Evolutionary conservation across 495 filamentous ascomycete species (phyloP).

Genomic region (Glonium stellatum): DNA sequence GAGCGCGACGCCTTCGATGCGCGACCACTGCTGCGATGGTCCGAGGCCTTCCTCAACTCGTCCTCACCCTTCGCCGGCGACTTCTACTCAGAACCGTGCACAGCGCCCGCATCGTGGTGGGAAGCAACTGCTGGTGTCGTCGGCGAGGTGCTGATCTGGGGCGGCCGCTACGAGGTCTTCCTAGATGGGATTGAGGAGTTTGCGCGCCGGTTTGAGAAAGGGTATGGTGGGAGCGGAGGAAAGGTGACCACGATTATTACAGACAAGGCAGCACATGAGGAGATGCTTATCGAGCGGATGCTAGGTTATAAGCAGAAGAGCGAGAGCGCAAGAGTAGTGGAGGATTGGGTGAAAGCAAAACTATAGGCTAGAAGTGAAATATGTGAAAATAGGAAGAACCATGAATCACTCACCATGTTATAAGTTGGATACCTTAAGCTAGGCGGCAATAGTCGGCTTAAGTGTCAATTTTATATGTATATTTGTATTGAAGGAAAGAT

Average conservation of each 20-base stretch:
- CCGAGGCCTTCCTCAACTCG: slow-evolving; percentile 39
- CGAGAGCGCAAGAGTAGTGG: slow-evolving; percentile 22
- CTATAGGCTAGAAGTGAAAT: slow-evolving; percentile 2
- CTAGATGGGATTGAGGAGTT: slow-evolving; percentile 49
- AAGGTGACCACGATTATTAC: slow-evolving; percentile 18
- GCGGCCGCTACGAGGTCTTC: slow-evolving; percentile 51
- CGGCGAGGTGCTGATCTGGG: slow-evolving; percentile 45
- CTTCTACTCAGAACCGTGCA: slow-evolving; percentile 49
- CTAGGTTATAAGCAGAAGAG: slow-evolving; percentile 35
- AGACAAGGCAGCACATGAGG: slow-evolving; percentile 34
- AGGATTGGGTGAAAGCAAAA: slow-evolving; percentile 28
- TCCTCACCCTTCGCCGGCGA: slow-evolving; percentile 35
- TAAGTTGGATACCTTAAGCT: no score
- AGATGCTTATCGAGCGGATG: slow-evolving; percentile 35
- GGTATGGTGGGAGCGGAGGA: slow-evolving; percentile 23
- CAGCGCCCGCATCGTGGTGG: slow-evolving; percentile 52
- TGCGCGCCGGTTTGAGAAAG: slow-evolving; percentile 39
- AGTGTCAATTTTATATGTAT: no score
- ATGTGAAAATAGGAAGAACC: background rate
- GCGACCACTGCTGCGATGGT: slow-evolving; percentile 37
- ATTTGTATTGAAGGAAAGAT: no score
- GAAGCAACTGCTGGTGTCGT: slow-evolving; percentile 37
- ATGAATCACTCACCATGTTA: no score
- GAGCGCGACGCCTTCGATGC: slow-evolving; percentile 45
- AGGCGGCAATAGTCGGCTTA: no score